A percentile compares a stretch with the other conserved stretches of the same genome.
Conservation (phyloP, 176 grass and related monocot genomes). For the Ampelocalamus luodianensis region DNA sequence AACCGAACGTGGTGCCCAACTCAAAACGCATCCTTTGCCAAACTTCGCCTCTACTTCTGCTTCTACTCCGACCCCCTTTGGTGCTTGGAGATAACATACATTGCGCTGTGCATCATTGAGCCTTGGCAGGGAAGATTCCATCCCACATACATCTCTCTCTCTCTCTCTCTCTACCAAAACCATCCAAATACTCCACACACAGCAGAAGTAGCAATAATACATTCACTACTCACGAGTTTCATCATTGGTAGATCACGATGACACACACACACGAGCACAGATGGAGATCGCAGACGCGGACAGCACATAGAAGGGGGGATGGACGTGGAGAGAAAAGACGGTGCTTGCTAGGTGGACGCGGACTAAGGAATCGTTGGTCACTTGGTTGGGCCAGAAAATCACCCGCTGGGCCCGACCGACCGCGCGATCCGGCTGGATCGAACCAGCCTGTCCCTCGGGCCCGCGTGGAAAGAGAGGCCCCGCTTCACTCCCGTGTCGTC, state of each 20-base stretch:
- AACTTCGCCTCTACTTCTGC: slow-evolving; percentile 17
- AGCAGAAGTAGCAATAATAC: not conserved
- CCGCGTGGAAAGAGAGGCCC: not conserved
- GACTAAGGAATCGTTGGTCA: not conserved
- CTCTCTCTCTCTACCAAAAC: no score
- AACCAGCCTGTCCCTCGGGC: not conserved
- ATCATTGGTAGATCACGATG: not conserved
- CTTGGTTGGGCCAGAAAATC: not conserved
- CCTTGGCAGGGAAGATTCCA: not conserved
- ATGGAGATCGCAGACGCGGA: not conserved
- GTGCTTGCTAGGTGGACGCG: not conserved
- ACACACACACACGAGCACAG: not conserved
- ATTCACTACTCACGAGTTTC: not conserved
- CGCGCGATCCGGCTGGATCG: not conserved
- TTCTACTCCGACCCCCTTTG: not conserved
- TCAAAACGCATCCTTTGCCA: not conserved
- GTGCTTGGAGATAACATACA: not conserved
- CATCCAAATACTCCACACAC: not conserved
- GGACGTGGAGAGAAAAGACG: not conserved
- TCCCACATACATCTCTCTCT: not conserved
- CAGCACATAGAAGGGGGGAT: no score
- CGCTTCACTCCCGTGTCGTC: not conserved
- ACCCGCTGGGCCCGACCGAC: not conserved
- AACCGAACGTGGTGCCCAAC: not conserved
- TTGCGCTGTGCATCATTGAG: not conserved